Evolutionary conservation across 2,329 filamentous ascomycete species (phyloP), one percentile per base, ranked within the genome.

Genomic region (Trichoderma harzianum): DNA sequence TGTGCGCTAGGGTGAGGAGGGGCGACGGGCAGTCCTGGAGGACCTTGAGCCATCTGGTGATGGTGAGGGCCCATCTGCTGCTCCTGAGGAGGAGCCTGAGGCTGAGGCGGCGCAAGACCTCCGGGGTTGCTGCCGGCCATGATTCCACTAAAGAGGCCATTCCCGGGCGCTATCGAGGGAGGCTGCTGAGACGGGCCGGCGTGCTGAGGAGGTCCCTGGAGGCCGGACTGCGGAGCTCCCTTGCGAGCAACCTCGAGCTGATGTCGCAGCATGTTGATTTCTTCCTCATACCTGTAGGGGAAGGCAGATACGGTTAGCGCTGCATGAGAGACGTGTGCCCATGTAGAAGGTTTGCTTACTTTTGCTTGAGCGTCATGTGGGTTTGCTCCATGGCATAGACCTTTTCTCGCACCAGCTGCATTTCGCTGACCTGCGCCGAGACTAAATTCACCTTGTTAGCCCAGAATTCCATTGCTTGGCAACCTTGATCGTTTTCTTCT

Each of bases 71-170:
- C 82, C 79, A 83, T 81, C 76, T 88, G 87, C 79, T 91, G 89
- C 77, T 91, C 88, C 82, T 91, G 90, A 74, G 88, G 87, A 76
- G 94, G 94, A 77, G 97, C 79, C 72, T 82, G 90, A 53, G 90
- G 90, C 77, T 89, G 88, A 75, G 94, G 94, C 76, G 97, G 91
- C 73, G 93, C 93, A 74, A 94, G 92, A 73, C 93, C 94, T 77
- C 91, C 92, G 84, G 95, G 94, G 77, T 91, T 93, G 74, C 88
- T 90, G 75, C 95, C 95, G 70, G 95, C 90, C 93, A 99, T 98
- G 79, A 98, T 97, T 71, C 94, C 94, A 76, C 94, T 94, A 79
- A 99, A 98, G 53, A 98, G 87, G 78, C 97, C 96, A 80, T 92
- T 95, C 30, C 95, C 95, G 78, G 97, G 93, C 32, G 94, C 93